phyloP scores from a whole-genome alignment of 345 rosid genomes.

The Populus tremula region DNA sequence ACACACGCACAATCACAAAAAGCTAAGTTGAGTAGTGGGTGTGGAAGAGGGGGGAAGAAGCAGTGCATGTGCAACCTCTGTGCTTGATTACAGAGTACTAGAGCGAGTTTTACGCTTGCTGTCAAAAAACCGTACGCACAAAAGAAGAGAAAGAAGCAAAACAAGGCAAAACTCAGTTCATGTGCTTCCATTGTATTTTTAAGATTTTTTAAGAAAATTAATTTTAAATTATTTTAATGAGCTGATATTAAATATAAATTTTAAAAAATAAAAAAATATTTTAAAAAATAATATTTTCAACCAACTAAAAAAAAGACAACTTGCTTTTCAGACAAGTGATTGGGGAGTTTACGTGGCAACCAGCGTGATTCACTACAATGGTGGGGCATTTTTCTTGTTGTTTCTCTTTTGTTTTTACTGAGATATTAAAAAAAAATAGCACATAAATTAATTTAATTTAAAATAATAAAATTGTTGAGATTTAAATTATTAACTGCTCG shows the following conservation, averaged over 20 bases:
- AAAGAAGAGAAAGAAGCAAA: neutral
- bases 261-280: too few relatives aligned
- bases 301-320: constrained; percentile 7
- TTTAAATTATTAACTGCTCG: too few relatives aligned
- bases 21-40: neutral
- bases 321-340: constrained; percentile 16
- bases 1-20: constrained; percentile 27
- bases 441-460: too few relatives aligned
- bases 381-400: neutral
- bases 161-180: neutral
- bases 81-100: constrained; percentile 1
- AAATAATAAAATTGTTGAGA: too few relatives aligned
- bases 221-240: too few relatives aligned
- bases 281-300: too few relatives aligned
- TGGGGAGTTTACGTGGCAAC: neutral
- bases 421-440: too few relatives aligned
- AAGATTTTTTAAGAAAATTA: too few relatives aligned
- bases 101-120: constrained; percentile 15
- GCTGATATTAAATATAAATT: too few relatives aligned
- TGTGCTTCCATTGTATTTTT: too few relatives aligned
- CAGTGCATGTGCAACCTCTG: constrained; percentile 1
- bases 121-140: constrained; percentile 16
- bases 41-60: neutral
- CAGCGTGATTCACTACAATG: neutral
- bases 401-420: neutral